Base-by-base conservation (phyloP, 306 rosid genomes). In the Prinsepia uniflora region DNA sequence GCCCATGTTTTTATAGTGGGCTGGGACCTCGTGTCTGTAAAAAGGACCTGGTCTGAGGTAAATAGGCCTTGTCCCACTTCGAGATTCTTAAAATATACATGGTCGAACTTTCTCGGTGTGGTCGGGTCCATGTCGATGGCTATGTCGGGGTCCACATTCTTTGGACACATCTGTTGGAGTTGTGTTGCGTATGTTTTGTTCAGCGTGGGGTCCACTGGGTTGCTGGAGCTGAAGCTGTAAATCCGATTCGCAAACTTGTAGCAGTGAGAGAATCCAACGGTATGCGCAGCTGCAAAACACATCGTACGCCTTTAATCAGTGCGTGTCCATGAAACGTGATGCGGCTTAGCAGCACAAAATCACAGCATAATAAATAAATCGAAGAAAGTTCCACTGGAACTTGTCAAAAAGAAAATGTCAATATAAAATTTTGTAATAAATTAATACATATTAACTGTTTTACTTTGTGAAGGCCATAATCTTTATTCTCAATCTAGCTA, bases 71-170 rank as follows among this genome's bases (percentile, higher is more conserved):
- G 73, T 0, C 89, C 88, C 6, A 76, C 61, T 52, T 83, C 81
- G 62, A 91, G 97, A 76, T 91, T 91, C 86, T 76, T 64, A 81
- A 17, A 91, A 65, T 86, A 91, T 1, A 15, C 58, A 6, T 88
- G 83, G 77, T 91, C 97, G 39, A 91, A 91, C 0, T 48, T 52
- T 1, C 71, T 71, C 4, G 97, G 97, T 2, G 91, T 88, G 15
- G 47, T 72, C 4, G 96, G 97, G 81, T 91, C 97, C 96, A 91
- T 91, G 82, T 91, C 62, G 75, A 88, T 70, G 73, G 96, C 97
- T 59, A 88, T 84, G 19, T 63, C 68, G 1, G 96, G 88, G 80
- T 85, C 86, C 43, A 88, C 97, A 20, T 75, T 73, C 67, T 52
- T 77, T 0, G 92, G 97, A 57, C 96, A 91, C 89, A 79, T 79